A percentile compares a stretch with the other conserved stretches of the same genome.
Evolutionary conservation across 306 rosid species (phyloP).

Genomic region (Fagus sylvatica): DNA sequence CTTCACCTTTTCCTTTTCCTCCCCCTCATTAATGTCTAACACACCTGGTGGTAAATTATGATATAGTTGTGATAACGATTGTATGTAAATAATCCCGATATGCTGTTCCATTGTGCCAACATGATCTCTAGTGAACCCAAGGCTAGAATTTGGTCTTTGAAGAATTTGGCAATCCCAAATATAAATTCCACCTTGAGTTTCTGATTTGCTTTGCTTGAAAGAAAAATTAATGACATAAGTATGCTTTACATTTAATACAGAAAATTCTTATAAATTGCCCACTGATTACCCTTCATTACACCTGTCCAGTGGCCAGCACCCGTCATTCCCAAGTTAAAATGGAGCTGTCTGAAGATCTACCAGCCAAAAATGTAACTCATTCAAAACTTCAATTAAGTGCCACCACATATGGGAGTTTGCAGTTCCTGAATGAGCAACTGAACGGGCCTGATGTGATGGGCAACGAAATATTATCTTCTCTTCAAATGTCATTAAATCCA

Average conservation of each 20-base stretch:
- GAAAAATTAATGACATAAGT: neutral
- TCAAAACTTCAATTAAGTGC: conserved; percentile 29
- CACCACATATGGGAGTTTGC: conserved; percentile 21
- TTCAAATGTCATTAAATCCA: conserved; percentile 42
- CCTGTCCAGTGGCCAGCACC: conserved; percentile 14
- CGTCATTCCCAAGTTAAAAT: neutral
- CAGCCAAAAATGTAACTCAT: conserved; percentile 8
- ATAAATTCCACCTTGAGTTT: conserved; percentile 9
- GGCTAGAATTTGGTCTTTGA: neutral
- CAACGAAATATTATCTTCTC: conserved; percentile 28
- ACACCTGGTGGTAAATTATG: conserved; percentile 11
- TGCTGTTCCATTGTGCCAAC: neutral
- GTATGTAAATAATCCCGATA: neutral
- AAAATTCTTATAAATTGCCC: neutral
- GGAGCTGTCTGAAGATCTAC: conserved; percentile 21
- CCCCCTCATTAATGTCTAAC: neutral
- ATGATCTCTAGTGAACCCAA: neutral
- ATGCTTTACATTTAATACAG: neutral
- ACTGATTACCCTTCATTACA: neutral
- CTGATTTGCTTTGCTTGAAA: neutral
- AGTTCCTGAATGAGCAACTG: conserved; percentile 20
- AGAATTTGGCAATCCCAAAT: neutral
- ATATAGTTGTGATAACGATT: conserved; percentile 3
- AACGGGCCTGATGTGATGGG: conserved; percentile 16
- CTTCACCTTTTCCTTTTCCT: neutral